These are phyloP conservation scores for Raffaelea ambrosiae DNA, from an alignment of 2,329 filamentous ascomycete species.

Conservation along the genomic window DNA sequence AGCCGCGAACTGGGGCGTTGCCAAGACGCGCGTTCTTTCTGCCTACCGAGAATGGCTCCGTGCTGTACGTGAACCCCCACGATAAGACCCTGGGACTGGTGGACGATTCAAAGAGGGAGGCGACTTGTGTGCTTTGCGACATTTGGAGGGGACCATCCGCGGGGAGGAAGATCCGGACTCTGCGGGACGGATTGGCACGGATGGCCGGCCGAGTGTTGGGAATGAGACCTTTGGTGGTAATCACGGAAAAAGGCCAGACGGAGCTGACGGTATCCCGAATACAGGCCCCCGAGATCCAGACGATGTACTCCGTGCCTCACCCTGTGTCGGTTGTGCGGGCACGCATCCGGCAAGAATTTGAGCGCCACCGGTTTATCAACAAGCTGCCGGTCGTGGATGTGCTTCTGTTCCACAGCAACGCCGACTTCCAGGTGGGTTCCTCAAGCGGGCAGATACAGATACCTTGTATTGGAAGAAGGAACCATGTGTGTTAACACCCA, in stretches of 20 bases:
- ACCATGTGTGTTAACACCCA: too few relatives aligned
- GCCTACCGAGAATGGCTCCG: conserved; percentile 95
- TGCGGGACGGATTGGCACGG: neutral
- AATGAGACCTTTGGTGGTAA: neutral
- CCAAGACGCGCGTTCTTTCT: conserved; percentile 74
- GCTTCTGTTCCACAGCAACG: conserved; percentile 80
- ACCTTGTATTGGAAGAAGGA: too few relatives aligned
- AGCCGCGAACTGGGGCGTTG: conserved; percentile 88
- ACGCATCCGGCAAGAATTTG: conserved; percentile 93
- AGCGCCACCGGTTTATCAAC: conserved; percentile 87
- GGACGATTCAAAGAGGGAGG: too few relatives aligned
- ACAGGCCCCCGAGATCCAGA: conserved; percentile 92
- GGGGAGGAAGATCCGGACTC: neutral
- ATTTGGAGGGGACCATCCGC: too few relatives aligned
- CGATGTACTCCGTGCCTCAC: conserved; percentile 90
- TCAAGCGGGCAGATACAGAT: too few relatives aligned
- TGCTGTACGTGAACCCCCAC: conserved; percentile 59
- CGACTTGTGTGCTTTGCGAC: too few relatives aligned
- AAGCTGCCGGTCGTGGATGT: conserved; percentile 85
- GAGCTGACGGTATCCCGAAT: neutral
- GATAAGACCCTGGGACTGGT: too few relatives aligned
- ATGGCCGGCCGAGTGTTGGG: neutral
- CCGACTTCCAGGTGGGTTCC: conserved; percentile 79
- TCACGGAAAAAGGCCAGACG: neutral
- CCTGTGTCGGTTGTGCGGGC: conserved; percentile 83